phyloP scores from a whole-genome alignment of 352 stramenopile genomes.

The Phytopythium boreale region DNA sequence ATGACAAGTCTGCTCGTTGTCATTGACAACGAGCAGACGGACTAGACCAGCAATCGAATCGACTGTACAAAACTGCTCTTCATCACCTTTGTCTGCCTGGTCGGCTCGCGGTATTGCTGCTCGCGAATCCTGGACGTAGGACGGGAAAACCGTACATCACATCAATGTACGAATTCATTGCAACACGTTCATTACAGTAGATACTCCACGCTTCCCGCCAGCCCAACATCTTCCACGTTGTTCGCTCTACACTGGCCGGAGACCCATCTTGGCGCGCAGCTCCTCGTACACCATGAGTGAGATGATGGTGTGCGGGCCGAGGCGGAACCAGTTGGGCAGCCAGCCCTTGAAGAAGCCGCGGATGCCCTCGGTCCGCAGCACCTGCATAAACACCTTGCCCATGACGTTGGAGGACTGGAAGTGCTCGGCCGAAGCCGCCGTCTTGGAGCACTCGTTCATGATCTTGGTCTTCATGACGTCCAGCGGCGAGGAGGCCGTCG shows the following conservation, averaged over 20 bases:
- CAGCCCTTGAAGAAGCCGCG: conserved; percentile 68
- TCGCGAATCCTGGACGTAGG: too few relatives aligned
- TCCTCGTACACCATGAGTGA: conserved; percentile 70
- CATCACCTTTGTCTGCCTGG: too few relatives aligned
- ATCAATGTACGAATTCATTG: too few relatives aligned
- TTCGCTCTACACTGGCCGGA: conserved; percentile 45
- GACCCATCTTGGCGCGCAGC: conserved; percentile 36
- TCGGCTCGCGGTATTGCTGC: too few relatives aligned
- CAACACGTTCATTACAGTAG: not conserved
- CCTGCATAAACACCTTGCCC: conserved; percentile 41
- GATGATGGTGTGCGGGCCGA: conserved; percentile 67
- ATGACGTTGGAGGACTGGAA: conserved; percentile 34
- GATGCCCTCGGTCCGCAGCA: conserved; percentile 45
- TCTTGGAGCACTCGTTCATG: conserved; percentile 64
- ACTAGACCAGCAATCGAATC: too few relatives aligned
- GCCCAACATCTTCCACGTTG: too few relatives aligned
- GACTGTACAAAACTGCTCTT: too few relatives aligned
- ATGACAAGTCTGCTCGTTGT: too few relatives aligned
- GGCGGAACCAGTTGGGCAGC: conserved; percentile 63
- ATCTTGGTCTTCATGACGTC: conserved; percentile 83
- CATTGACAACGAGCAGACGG: too few relatives aligned
- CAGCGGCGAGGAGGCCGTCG: conserved; percentile 58
- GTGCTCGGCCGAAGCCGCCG: conserved; percentile 21
- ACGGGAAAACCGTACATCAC: too few relatives aligned
- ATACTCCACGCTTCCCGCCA: too few relatives aligned